Evolutionary conservation across 2,329 filamentous ascomycete genomes (phyloP), one percentile per base, ranked within the genome.

Genomic region (Fusarium graminum): DNA sequence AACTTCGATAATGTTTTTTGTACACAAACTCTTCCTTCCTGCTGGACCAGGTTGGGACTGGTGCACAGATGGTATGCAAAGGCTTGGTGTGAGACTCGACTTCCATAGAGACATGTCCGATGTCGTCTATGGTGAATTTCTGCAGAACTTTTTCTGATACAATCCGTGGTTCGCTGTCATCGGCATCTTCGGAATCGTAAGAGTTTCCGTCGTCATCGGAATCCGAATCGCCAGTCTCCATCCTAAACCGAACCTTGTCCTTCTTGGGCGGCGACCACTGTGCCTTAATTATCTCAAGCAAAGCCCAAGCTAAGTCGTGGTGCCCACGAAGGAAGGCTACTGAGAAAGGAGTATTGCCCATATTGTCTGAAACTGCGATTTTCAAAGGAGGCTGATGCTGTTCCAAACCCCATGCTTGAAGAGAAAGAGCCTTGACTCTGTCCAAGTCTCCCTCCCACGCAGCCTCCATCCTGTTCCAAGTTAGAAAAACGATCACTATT

Each of bases 51-150:
- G 75, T 75, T 9, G 76, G 71, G 16, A 77, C 80, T 2, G 2
- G 2, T 74, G 76, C 81, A 6, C 73, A 67, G 7, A 93, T 75
- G 55, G 91, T 75, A 0, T 75, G 65, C 2, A 85, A 72, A 3
- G 92, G 89, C 34, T 82, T 82, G 10, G 84, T 77, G 16, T 81
- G 78, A 56, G 90, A 91, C 73, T 91, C 88, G 59, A 93, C 90
- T 54, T 90, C 83, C 72, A 85, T 88, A 1, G 86, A 86, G 6
- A 91, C 81, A 65, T 92, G 85, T 0, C 90, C 90, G 57, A 95
- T 83, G 68, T 92, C 88, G 16, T 95, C 90, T 51, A 94, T 85
- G 0, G 92, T 95, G 74, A 91, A 92, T 34, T 85, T 81, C 13
- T 90, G 86, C 67, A 90, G 85, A 28, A 92, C 79, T 39, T 88